Base-by-base conservation (phyloP, 2,329 filamentous ascomycete genomes). In the Diaporthe sp. region DNA sequence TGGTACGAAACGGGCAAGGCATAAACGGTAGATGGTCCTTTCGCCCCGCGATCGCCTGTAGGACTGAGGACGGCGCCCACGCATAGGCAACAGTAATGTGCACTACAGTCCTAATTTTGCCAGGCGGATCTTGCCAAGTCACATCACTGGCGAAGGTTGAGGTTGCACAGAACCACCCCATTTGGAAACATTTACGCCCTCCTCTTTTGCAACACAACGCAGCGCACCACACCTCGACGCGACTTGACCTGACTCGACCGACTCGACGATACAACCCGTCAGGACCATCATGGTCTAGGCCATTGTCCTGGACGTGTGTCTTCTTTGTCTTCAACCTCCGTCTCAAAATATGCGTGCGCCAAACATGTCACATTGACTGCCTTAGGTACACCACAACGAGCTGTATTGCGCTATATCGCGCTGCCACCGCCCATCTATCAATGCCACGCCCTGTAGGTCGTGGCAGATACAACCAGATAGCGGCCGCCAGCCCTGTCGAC, bases 81-180 rank as follows among this genome's bases (percentile, higher is more conserved):
- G 19, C 59, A 47, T 13, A 47, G 42, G 61, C 61, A 65, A 32
- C 63, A 66, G 44, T 17, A 42, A 9, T 15, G 55, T 30, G 55
- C 17, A 66, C 25, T 22, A 6, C 44, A 37, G 37, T 66, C 44
- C 44, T 51, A 66, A 66, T 66, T 66, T 66, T 51, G 63, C 63
- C 44, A n/a, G 63, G 19, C 44, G 44, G 44, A 66, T 66, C n/a
- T 39, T 51, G 63, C 63, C 61, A 66, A 66, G 61, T 50, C 61
- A 30, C 44, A 39, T 50, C 61, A 42, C 42, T 35, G 61, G 42
- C 44, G 19, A 17, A 25, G 12, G 42, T 50, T n/a, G 61, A 65
- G 42, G 61, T 66, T 66, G 22, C 42, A 66, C 69, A 61, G 30
- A 61, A 71, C 56, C 17, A 71, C 39, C 69, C 19, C 69, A 61